phyloP scores from a whole-genome alignment of 2,329 filamentous ascomycete genomes.

The Fusarium acutatum region DNA sequence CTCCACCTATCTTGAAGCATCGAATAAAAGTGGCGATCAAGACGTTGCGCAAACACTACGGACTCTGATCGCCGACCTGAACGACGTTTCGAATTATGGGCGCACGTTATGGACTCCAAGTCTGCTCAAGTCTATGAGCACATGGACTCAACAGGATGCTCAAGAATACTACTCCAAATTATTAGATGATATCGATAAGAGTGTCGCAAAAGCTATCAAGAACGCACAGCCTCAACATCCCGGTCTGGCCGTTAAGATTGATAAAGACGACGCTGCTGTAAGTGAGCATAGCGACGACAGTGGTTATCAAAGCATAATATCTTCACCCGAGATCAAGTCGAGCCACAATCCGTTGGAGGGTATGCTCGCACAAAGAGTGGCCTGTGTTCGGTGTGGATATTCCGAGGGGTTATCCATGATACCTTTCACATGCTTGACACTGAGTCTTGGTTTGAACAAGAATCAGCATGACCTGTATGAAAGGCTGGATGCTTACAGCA shows the following conservation, averaged over 20 bases:
- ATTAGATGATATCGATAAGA: conserved; percentile 83
- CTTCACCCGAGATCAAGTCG: conserved; percentile 47
- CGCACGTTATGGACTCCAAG: conserved; percentile 82
- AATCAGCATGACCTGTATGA: conserved; percentile 76
- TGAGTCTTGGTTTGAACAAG: conserved; percentile 75
- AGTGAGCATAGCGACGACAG: conserved; percentile 66
- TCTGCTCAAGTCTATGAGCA: conserved; percentile 89
- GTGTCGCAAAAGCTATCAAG: conserved; percentile 64
- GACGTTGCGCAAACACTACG: conserved; percentile 62
- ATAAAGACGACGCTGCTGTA: conserved; percentile 52
- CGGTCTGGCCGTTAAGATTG: conserved; percentile 52
- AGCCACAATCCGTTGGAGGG: conserved; percentile 85
- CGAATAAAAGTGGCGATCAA: conserved; percentile 40
- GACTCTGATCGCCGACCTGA: conserved; percentile 74
- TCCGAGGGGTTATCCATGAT: conserved; percentile 90
- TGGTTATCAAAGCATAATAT: conserved; percentile 60
- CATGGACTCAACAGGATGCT: conserved; percentile 95
- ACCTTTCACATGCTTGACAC: conserved; percentile 91
- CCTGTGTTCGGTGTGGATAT: conserved; percentile 84
- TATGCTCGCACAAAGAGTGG: conserved; percentile 85
- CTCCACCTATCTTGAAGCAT: conserved; percentile 50
- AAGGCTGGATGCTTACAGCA: conserved; percentile 84
- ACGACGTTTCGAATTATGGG: conserved; percentile 75
- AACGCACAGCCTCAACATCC: conserved; percentile 39
- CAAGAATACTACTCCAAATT: conserved; percentile 97